Evolutionary conservation across 208 protist species (phyloP), one percentile per base, ranked within the genome.

Genomic region (Vickermania spadyakhi): DNA sequence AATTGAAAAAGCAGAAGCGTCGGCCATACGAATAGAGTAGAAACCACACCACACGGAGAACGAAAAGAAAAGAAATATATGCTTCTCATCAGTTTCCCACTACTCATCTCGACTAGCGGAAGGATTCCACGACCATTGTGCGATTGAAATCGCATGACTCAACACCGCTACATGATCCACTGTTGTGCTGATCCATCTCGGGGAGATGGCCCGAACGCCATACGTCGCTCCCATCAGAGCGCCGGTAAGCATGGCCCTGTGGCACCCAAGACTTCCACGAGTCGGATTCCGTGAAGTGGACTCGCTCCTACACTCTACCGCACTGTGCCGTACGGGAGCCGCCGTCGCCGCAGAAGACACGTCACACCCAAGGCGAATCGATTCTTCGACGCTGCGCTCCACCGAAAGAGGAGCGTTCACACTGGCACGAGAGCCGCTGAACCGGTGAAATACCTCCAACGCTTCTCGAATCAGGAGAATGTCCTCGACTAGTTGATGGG

Each of bases 81-180:
- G n/a, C n/a, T n/a, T n/a, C n/a, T n/a, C n/a, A n/a, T n/a, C n/a
- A n/a, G n/a, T n/a, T n/a, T 18, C 18, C 41, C 41, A 49, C 26
- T 21, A 29, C 3, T 5, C n/a, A 42, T 23, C 3, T 75, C 58
- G 88, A 42, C 75, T 69, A 36, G 75, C 78, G 5, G 84, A 73
- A 14, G 88, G 83, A 57, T 95, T 95, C 84, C 84, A 95, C 31
- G 73, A 67, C 74, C 82, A 91, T 72, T 95, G 89, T 5, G 85
- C 81, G 13, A 93, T 64, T 60, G 91, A 77, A 25, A 91, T 60
- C 26, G 89, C 76, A 64, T 80, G 58, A 13, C 82, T 93, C 31
- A 71, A 64, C 28, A 95, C 68, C 2, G 76, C 55, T 52, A 70
- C 68, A 63, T 89, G 68, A 30, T 86, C 80, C 2, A 58, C 60